A percentile compares a stretch with the other conserved stretches of the same genome.
These are phyloP conservation scores for Candida maesae DNA, from an alignment of 805 yeast genomes.

Conservation along the genomic window DNA sequence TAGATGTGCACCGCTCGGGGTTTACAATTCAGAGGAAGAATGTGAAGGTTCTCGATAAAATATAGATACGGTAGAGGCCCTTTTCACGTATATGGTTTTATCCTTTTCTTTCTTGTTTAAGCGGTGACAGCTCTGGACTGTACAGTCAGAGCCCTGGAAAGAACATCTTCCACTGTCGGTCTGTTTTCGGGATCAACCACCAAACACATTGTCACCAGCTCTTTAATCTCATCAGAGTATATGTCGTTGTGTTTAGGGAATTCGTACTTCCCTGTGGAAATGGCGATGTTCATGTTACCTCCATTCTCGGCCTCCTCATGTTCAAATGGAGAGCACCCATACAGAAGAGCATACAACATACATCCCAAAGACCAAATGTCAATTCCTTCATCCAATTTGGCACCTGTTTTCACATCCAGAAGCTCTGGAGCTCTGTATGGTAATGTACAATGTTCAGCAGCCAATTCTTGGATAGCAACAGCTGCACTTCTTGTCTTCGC, in stretches of 20 bases:
- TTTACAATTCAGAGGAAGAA: too few relatives aligned
- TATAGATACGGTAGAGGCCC: too few relatives aligned
- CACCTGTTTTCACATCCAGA: conserved; percentile 66
- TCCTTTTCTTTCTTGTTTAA: too few relatives aligned
- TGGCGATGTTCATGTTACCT: conserved; percentile 75
- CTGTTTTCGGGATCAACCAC: conserved; percentile 56
- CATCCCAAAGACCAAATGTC: conserved; percentile 96
- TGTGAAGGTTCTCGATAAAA: too few relatives aligned
- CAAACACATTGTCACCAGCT: conserved; percentile 57
- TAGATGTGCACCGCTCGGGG: too few relatives aligned
- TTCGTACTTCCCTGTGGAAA: conserved; percentile 50
- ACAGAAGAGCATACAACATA: conserved; percentile 69
- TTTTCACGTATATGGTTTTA: too few relatives aligned
- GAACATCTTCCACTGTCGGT: conserved; percentile 59
- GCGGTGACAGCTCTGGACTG: conserved; percentile 22
- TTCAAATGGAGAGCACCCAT: conserved; percentile 84
- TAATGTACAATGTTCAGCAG: conserved; percentile 79
- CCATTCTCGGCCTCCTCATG: conserved; percentile 77
- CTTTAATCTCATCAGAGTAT: conserved; percentile 54
- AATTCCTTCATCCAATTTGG: conserved; percentile 63
- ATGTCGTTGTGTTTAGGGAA: conserved; percentile 25
- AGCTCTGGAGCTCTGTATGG: conserved; percentile 92
- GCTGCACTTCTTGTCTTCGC: conserved; percentile 66
- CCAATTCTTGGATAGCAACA: conserved; percentile 69
- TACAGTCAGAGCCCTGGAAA: conserved; percentile 45